Evolutionary conservation across 495 filamentous ascomycete species (phyloP).

Genomic region (Xylaria bambusicola): DNA sequence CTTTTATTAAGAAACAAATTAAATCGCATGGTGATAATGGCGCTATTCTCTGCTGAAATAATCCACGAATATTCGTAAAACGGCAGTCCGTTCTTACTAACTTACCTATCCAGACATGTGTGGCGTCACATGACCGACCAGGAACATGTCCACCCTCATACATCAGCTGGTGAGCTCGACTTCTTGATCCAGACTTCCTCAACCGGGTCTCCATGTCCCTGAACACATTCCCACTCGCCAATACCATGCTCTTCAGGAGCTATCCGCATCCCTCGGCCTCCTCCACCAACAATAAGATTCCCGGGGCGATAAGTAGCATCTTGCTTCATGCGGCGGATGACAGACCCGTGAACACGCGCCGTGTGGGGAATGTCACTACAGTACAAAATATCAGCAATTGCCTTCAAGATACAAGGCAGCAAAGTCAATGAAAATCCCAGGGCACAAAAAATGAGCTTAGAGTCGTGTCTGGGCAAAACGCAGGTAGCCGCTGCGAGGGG

Average conservation of each 20-base stretch:
- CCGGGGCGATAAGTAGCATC: conserved; percentile 71
- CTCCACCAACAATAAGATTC: conserved; percentile 79
- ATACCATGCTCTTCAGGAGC: conserved; percentile 66
- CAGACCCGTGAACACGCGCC: conserved; percentile 71
- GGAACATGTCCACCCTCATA: not conserved
- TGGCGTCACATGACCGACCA: not conserved
- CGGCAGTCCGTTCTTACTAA: no score
- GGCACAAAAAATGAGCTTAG: no score
- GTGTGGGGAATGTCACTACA: conserved; percentile 69
- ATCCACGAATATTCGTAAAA: no score
- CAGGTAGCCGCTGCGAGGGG: no score
- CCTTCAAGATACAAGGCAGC: no score
- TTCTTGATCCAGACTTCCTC: conserved; percentile 61
- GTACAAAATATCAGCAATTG: no score
- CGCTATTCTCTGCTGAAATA: no score
- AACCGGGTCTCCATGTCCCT: conserved; percentile 63
- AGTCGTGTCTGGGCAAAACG: no score
- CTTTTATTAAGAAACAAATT: no score
- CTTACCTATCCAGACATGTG: not conserved
- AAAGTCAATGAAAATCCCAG: no score
- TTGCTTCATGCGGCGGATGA: conserved; percentile 69
- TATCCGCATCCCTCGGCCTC: conserved; percentile 62
- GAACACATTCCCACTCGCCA: conserved; percentile 71
- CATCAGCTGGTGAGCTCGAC: not conserved
- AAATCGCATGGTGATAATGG: no score